Evolutionary conservation across 495 filamentous ascomycete species (phyloP), one percentile per base, ranked within the genome.

Genomic region (Bathelium albidoporum): DNA sequence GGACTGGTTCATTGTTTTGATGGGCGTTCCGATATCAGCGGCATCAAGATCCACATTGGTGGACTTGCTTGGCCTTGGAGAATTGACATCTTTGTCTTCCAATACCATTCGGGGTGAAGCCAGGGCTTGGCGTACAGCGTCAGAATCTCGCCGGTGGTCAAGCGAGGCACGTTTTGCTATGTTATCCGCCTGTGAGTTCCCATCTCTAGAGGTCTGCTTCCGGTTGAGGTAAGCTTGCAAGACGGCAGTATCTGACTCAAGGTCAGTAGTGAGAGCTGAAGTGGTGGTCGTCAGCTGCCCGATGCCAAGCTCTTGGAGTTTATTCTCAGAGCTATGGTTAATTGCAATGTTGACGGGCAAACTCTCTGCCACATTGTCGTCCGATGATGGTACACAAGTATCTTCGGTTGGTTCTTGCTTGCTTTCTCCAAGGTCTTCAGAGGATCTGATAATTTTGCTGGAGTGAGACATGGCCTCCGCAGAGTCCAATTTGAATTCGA

Each of bases 171-270:
- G 72, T 29, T 66, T 65, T 43, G 69, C 32, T 11, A 74, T 72
- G 26, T 70, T 70, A 14, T 72, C 68, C 16, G 82, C 65, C 77
- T 82, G 41, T 22, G 49, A 53, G 16, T 39, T 64, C 32, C 29
- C 36, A 32, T 79, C 81, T 65, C 83, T 84, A 67, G 79, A 86
- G 11, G 83, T 81, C 62, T 81, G 80, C 18, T 83, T 83, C 53
- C 80, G 82, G 61, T 77, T 82, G 32, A 87, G 73, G 68, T 87
- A 87, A 59, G 82, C 80, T 65, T 83, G 84, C 28, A 87, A 77
- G 24, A 86, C 66, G 58, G 74, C 82, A 1, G 83, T 82, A 73
- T 87, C 83, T 59, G 49, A 55, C 84, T 81, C 76, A 59, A 76
- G 61, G 58, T 64, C 26, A 22, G 70, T 60, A 43, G 69, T 65